Base-by-base conservation (phyloP, 768 basidiomycete species). In the Auricularia auricula-judae region DNA sequence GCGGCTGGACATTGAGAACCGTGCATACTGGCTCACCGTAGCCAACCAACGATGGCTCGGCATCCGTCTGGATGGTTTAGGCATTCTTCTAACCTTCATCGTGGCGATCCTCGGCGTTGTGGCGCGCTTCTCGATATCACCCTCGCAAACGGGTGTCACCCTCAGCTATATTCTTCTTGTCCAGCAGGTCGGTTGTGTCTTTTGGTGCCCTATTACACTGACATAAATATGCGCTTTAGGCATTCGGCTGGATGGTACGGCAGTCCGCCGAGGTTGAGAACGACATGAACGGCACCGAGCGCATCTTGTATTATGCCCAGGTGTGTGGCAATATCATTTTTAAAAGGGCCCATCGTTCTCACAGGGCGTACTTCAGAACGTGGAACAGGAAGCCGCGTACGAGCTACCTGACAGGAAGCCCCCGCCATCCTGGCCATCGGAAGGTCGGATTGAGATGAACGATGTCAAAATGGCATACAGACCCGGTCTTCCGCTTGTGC, bases 31-130 rank as follows among this genome's bases (percentile, higher is more conserved):
- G 66, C 72, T 89, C 23, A 85, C 84, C 0, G 80, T 85, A 43
- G 82, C 85, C 3, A 88, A 88, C 68, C 87, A 91, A 74, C 78
- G 86, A 65, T 89, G 86, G 89, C 78, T 93, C 11, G 83, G 85
- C 36, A 78, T 91, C 36, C 81, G 89, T 33, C 78, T 91, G 1
- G 89, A 91, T 70, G 81, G 84, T 66, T 79, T 88, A 58, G 89
- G 89, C 14, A 83, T 81, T 2, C 68, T 85, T 43, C 72, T 86
- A 68, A 78, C 82, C 3, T 83, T 86, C 71, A 74, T 80, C 54
- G 83, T 84, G 35, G 87, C 83, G 0, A 74, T 91, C 61, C 83
- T 91, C 70, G 80, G 84, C 11, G 85, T 85, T 3, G 74, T 78
- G 3, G 82, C 82, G 10, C 76, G 82, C 2, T 80, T 81, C 21